Conservation (phyloP, 176 grass and related monocot genomes). For the Phyllostachys edulis region DNA sequence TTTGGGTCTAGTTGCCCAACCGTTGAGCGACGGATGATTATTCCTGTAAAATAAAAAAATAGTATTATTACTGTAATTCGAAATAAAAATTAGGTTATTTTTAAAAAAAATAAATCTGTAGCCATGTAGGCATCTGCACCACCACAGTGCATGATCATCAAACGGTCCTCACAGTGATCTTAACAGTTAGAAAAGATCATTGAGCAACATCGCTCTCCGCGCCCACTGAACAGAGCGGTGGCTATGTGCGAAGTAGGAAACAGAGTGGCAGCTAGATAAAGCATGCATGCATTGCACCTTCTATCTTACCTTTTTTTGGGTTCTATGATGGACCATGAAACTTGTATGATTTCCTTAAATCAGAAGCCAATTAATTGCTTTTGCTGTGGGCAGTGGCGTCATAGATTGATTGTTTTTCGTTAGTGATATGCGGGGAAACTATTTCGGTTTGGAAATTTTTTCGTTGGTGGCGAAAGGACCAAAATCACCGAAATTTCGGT, state of each 20-base stretch:
- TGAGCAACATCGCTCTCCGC: not conserved
- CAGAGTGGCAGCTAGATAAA: not conserved
- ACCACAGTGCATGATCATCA: not conserved
- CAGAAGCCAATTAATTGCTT: constrained; percentile 2
- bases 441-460: too few relatives aligned
- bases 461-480: too few relatives aligned
- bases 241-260: not conserved
- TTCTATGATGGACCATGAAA: not conserved
- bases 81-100: too few relatives aligned
- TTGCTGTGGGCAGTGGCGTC: not conserved
- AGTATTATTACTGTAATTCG: too few relatives aligned
- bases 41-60: too few relatives aligned
- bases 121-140: not conserved
- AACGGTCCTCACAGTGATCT: not conserved
- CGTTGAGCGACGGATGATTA: too few relatives aligned
- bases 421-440: too few relatives aligned
- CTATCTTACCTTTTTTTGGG: not conserved
- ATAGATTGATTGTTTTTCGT: not conserved
- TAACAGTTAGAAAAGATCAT: not conserved
- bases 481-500: too few relatives aligned
- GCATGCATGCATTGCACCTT: not conserved
- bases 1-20: too few relatives aligned
- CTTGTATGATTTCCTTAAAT: not conserved
- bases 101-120: too few relatives aligned
- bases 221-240: not conserved